Base-by-base conservation (phyloP, 805 yeast species). In the Groenewaldozyma tartarivorans region DNA sequence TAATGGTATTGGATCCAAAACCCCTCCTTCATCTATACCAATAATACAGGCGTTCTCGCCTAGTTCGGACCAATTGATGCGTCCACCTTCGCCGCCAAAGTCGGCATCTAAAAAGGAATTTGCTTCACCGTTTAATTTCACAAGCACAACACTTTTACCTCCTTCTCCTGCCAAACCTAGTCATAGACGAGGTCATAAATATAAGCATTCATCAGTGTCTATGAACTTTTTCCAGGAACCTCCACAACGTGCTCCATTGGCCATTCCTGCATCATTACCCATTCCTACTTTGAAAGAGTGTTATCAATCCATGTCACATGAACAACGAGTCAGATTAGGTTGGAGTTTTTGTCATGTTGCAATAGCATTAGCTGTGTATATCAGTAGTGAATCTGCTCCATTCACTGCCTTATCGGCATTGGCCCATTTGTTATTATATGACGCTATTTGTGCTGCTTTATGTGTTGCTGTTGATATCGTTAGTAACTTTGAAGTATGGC, bases 141-240 rank as follows among this genome's bases (percentile, higher is more conserved):
- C 74, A 48, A 71, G 81, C 5, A 72, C 74, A 44, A 71, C 57
- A 65, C 46, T 50, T 63, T 41, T 58, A 45, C 6, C 57, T 40
- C 20, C 56, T 41, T 39, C 52, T 15, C 45, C 54, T 13, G 51
- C 48, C 3, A 38, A 31, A 32, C 44, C 60, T 5, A 50, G 48
- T 26, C 69, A 64, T 43, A 78, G 98, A 67, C 77, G 88, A 51
- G 98, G 98, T 4, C 98, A 90, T 61, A 74, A 90, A 51, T 90
- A 90, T 58, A 90, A 90, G 58, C 97, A 90, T 60, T 87, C 96
- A 2, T 87, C 96, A 5, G 95, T 90, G 4, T 86, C 95, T 4
- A 82, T 90, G 92, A 88, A 90, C 59, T 72, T 90, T 57, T 90
- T 92, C 58, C 95, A 85, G 60, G 96, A 90, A 55, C 95, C 96